Evolutionary conservation across 768 basidiomycete genomes (phyloP), one percentile per base, ranked within the genome.

Genomic region (Brasilioporus rufonigricans): DNA sequence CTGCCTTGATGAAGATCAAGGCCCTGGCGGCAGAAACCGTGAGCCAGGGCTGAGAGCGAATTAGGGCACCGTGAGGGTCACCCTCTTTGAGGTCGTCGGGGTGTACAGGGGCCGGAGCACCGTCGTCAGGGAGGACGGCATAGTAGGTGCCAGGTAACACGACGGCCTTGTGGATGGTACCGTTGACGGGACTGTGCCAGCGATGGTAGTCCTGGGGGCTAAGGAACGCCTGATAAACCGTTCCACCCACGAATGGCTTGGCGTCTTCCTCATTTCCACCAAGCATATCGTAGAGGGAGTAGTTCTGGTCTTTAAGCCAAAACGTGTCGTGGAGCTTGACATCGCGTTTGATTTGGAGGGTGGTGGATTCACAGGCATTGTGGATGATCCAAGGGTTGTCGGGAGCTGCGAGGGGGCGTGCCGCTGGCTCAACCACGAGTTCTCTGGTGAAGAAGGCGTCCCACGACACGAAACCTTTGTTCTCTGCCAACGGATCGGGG

Each of bases 131-230:
- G n/a, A 56, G 51, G 0, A 44, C 60, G 8, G 53, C 59, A n/a
- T 48, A 57, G 44, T 54, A 60, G 4, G 55, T 52, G 8, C 60
- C 54, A 2, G 12, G 14, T 1, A 82, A 61, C 29, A 75, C 60
- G 16, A 48, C 54, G 47, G 81, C 63, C 0, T 24, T 64, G 9
- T 10, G n/a, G 35, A 48, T 13, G 2, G 24, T 48, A 18, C 80
- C 79, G 21, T 71, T 85, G 84, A 66, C 74, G 76, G 85, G 85
- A 32, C 73, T 68, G 69, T 82, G 80, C 85, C 83, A 85, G 59
- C 83, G 80, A 59, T 86, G 84, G 62, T 83, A 86, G 26, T 75
- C 74, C 31, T 73, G 59, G 0, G 80, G 74, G 39, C 71, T 71
- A 53, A 86, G 77, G 73, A 83, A 84, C 0, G 77, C 82, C 61